Percentiles rank a stretch among this genome's conserved stretches.
Evolutionary conservation across 2,329 filamentous ascomycete species (phyloP).

Genomic region (Albophoma yamanashiensis): DNA sequence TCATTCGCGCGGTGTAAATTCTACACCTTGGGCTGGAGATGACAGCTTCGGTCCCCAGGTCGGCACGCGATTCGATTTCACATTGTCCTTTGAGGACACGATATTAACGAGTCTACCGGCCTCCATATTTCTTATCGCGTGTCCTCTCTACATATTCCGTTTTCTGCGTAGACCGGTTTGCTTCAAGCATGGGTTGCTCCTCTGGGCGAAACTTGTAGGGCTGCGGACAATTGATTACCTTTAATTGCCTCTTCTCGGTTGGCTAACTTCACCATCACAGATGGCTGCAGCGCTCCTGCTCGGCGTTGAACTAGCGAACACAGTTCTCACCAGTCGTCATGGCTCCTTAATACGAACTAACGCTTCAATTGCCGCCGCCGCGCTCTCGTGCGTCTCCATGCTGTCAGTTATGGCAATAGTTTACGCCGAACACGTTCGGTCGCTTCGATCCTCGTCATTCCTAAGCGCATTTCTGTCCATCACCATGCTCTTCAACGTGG

Average conservation of each 20-base stretch:
- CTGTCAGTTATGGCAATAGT: conserved; percentile 14
- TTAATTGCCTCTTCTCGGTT: not conserved
- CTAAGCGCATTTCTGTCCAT: conserved; percentile 28
- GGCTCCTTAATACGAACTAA: conserved; percentile 2
- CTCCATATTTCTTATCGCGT: conserved; percentile 1
- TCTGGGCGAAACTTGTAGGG: conserved; percentile 11
- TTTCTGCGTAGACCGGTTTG: conserved; percentile 3
- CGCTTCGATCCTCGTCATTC: conserved; percentile 27
- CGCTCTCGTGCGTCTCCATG: conserved; percentile 15
- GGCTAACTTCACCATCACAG: conserved; percentile 5
- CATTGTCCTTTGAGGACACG: conserved; percentile 9
- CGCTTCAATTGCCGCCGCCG: conserved; percentile 14
- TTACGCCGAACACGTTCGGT: conserved; percentile 20
- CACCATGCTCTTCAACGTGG: conserved; percentile 26
- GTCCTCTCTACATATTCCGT: conserved; percentile 2
- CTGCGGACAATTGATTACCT: not conserved
- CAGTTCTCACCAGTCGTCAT: conserved; percentile 8
- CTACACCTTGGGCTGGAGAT: not conserved
- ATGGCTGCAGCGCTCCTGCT: conserved; percentile 10
- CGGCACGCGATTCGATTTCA: conserved; percentile 9
- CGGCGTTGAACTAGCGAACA: conserved; percentile 15
- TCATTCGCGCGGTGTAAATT: not conserved
- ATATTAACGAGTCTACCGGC: conserved; percentile 7
- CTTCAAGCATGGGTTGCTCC: conserved; percentile 2
- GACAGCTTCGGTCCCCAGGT: conserved; percentile 5